These are phyloP conservation scores for Sherardia arvensis DNA, from an alignment of 257 asterid species.

Conservation along the genomic window DNA sequence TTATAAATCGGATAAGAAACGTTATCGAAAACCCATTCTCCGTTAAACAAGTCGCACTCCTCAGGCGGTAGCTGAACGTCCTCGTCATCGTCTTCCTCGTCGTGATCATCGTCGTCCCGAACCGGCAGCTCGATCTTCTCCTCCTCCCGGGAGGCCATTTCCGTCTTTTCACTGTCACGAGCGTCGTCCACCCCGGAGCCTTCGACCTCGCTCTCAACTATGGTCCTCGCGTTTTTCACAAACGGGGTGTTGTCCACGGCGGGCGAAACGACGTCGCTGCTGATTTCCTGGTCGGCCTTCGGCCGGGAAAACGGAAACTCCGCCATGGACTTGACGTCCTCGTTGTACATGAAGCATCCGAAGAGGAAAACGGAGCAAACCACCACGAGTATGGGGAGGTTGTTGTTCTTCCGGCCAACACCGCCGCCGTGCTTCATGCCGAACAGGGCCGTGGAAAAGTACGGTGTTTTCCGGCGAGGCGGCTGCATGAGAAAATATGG, in stretches of 20 bases:
- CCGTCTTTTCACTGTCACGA: conserved; percentile 12
- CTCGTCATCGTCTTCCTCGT: conserved; percentile 27
- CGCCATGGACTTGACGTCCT: conserved; percentile 64
- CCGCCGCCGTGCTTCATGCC: conserved; percentile 45
- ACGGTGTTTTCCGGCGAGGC: conserved; percentile 48
- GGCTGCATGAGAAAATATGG: conserved; percentile 40
- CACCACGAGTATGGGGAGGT: conserved; percentile 42
- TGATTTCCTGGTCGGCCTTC: conserved; percentile 27
- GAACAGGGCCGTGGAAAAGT: conserved; percentile 23
- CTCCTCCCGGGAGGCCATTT: conserved; percentile 13
- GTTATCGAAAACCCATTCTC: conserved; percentile 70
- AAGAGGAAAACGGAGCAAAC: conserved; percentile 54
- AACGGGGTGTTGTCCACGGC: conserved; percentile 19
- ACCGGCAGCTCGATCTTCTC: conserved; percentile 26
- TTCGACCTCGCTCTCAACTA: conserved; percentile 36
- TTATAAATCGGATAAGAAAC: conserved; percentile 46
- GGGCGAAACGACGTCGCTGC: not conserved
- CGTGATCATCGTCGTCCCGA: conserved; percentile 26
- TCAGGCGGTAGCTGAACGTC: conserved; percentile 47
- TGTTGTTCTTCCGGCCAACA: conserved; percentile 35
- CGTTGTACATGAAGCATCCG: conserved; percentile 76
- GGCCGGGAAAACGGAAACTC: conserved; percentile 59
- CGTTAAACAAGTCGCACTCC: conserved; percentile 58
- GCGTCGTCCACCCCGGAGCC: not conserved
- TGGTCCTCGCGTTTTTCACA: conserved; percentile 43